Evolutionary conservation across 2,329 filamentous ascomycete species (phyloP).

Genomic region (Botrytis fragariae): DNA sequence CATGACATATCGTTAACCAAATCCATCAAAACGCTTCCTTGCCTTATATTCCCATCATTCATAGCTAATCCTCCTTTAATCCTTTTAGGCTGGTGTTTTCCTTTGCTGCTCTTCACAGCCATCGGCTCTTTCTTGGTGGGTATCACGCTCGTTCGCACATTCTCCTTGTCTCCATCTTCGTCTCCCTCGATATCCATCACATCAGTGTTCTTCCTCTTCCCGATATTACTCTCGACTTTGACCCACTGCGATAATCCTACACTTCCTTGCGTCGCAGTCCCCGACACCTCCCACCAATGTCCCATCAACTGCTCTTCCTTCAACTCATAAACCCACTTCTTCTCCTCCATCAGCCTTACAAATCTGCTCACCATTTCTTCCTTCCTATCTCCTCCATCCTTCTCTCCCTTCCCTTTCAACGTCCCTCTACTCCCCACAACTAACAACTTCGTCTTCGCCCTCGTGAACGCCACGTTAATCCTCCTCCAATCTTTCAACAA

Average conservation of each 20-base stretch:
- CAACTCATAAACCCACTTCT: constrained; percentile 78
- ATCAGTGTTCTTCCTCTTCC: neutral
- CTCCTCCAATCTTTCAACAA: constrained; percentile 86
- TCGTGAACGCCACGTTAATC: constrained; percentile 93
- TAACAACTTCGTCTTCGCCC: constrained; percentile 87
- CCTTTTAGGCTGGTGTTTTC: constrained; percentile 46
- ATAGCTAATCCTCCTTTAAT: constrained; percentile 59
- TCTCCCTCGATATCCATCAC: neutral
- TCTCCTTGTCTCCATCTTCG: neutral
- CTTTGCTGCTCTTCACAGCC: neutral
- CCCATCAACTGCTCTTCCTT: constrained; percentile 59
- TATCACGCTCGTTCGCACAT: neutral
- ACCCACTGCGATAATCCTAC: constrained; percentile 22
- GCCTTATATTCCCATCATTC: constrained; percentile 41
- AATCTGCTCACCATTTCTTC: constrained; percentile 77
- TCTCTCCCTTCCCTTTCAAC: constrained; percentile 60
- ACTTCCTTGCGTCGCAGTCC: constrained; percentile 46
- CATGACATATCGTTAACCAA: constrained; percentile 64
- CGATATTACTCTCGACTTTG: constrained; percentile 17
- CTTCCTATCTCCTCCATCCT: constrained; percentile 37
- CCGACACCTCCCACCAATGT: constrained; percentile 60
- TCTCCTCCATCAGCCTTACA: constrained; percentile 71
- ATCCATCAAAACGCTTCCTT: constrained; percentile 54
- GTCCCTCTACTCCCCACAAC: constrained; percentile 82
- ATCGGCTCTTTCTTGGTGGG: neutral